These are phyloP conservation scores for Pseudofabraea citricarpa DNA, from an alignment of 2,329 filamentous ascomycete genomes.

Conservation along the genomic window DNA sequence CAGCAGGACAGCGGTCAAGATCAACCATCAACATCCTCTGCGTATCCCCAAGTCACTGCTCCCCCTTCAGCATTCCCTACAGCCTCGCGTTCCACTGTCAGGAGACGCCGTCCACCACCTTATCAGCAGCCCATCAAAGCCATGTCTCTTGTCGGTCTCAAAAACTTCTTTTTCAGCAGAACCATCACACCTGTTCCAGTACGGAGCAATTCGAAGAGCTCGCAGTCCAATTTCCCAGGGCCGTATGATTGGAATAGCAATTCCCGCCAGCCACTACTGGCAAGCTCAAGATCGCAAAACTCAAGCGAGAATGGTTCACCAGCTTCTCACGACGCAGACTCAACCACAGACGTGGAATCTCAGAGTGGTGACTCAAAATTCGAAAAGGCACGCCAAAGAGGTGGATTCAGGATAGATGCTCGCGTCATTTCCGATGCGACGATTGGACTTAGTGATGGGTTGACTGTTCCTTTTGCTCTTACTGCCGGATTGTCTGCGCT, in stretches of 20 bases:
- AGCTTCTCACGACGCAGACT: conserved; percentile 4
- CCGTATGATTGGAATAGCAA: conserved; percentile 11
- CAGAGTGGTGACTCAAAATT: conserved; percentile 16
- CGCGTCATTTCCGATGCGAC: conserved; percentile 46
- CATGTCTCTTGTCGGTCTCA: conserved; percentile 27
- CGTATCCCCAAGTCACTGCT: not conserved
- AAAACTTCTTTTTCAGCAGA: conserved; percentile 26
- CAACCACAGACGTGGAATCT: conserved; percentile 22
- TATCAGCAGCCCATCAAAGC: conserved; percentile 8
- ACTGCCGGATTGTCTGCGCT: conserved; percentile 50
- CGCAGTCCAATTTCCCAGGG: not conserved
- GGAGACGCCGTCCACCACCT: conserved; percentile 9
- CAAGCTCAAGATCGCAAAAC: not conserved
- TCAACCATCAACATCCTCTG: not conserved
- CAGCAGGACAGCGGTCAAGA: conserved; percentile 1
- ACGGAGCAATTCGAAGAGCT: conserved; percentile 2
- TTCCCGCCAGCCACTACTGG: conserved; percentile 15
- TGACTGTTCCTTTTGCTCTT: conserved; percentile 59
- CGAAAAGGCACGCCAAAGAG: conserved; percentile 16
- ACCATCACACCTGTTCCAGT: conserved; percentile 13
- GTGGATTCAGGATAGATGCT: conserved; percentile 24
- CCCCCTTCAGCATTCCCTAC: not conserved
- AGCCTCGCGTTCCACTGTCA: conserved; percentile 7
- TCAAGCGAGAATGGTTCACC: not conserved
- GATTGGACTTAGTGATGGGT: conserved; percentile 56